A percentile compares a stretch with the other conserved stretches of the same genome.
Evolutionary conservation across 1,284 basidiomycete genomes (phyloP).

Genomic region (Moesziomyces sp.): DNA sequence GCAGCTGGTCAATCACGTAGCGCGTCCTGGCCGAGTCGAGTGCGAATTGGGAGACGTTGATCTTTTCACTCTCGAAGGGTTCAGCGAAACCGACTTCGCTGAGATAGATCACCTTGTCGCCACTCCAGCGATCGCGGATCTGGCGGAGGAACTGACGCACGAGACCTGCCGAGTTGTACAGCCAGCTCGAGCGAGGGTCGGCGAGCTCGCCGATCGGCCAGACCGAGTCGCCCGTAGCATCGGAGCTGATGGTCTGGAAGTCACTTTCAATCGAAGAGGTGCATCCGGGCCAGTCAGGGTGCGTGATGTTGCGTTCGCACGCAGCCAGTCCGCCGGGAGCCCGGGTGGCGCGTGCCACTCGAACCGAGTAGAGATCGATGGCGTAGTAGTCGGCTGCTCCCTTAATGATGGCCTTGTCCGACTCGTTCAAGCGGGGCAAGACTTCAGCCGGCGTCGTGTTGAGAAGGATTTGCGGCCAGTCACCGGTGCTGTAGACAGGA

Average conservation of each 20-base stretch:
- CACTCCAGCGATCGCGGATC: slow-evolving; percentile 10
- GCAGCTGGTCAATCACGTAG: slow-evolving; percentile 40
- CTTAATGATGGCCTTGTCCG: background rate
- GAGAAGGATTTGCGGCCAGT: too few species aligned
- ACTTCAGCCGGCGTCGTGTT: too few species aligned
- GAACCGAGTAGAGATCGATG: background rate
- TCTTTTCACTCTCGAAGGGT: slow-evolving; percentile 5
- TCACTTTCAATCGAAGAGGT: background rate
- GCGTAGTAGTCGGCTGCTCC: background rate
- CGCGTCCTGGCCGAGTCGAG: slow-evolving; percentile 26
- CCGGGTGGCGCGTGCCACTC: background rate
- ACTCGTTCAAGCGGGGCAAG: too few species aligned
- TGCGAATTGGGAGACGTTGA: slow-evolving; percentile 14
- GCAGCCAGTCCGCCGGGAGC: background rate
- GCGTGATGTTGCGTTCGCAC: slow-evolving; percentile 11
- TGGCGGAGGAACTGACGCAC: slow-evolving; percentile 27
- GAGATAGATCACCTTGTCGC: background rate
- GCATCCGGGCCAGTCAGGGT: slow-evolving; percentile 42
- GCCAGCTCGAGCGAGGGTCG: slow-evolving; percentile 28
- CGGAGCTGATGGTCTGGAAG: too few species aligned
- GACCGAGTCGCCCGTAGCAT: too few species aligned
- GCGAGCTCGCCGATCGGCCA: slow-evolving; percentile 9
- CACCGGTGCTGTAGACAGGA: too few species aligned
- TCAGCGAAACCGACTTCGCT: too few species aligned
- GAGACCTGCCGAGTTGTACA: slow-evolving; percentile 38